These are phyloP conservation scores for Xylaria curta DNA, from an alignment of 495 filamentous ascomycete genomes.

Conservation along the genomic window DNA sequence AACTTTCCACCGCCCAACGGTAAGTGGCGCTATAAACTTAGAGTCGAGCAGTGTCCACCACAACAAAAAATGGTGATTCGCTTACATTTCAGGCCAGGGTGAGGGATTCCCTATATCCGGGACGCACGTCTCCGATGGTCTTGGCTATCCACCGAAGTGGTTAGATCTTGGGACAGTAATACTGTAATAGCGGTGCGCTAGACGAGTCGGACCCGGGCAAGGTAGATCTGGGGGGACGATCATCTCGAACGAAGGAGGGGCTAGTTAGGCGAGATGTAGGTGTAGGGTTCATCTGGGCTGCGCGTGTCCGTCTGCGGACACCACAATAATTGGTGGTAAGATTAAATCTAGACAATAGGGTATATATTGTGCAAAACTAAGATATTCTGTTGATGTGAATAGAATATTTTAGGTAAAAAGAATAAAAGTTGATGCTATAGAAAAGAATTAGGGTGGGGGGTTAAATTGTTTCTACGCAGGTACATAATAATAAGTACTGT, in stretches of 20 bases:
- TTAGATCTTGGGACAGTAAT: neutral
- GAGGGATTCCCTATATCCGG: neutral
- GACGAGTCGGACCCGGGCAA: neutral
- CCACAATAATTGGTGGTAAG: neutral
- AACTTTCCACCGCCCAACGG: neutral
- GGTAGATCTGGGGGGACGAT: constrained; percentile 20
- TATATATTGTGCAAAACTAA: neutral
- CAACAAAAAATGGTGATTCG: neutral
- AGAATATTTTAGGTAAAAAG: neutral
- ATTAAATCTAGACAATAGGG: neutral
- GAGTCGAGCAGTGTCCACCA: neutral
- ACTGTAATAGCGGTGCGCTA: neutral
- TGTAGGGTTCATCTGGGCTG: constrained; percentile 7
- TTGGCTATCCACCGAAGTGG: constrained; percentile 14
- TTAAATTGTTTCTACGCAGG: neutral
- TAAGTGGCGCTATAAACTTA: neutral
- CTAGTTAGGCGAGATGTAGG: constrained; percentile 2
- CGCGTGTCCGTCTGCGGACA: neutral
- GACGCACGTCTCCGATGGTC: constrained; percentile 6
- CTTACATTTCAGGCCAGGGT: constrained; percentile 2
- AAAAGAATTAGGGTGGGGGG: neutral
- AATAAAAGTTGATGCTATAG: neutral
- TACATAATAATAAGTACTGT: too few species aligned
- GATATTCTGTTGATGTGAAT: neutral
- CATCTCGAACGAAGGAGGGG: constrained; percentile 4